Evolutionary conservation across 2,329 filamentous ascomycete genomes (phyloP).

Genomic region (Ophiostoma angusticollis): DNA sequence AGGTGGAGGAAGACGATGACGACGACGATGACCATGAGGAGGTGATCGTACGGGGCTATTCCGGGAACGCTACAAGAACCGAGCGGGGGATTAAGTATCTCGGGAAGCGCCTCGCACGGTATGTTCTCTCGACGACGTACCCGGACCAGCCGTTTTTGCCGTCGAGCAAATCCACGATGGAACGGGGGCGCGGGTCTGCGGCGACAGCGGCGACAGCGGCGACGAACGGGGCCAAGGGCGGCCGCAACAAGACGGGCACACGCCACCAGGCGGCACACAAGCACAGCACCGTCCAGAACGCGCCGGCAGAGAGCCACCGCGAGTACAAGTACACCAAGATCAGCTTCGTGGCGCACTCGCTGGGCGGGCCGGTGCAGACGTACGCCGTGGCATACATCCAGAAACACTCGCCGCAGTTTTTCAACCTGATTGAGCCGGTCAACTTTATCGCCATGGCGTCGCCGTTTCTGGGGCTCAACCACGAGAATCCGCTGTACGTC

Average conservation of each 20-base stretch:
- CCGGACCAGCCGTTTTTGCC: constrained; percentile 86
- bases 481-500: constrained; percentile 95
- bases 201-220: not conserved
- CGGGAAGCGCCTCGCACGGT: constrained; percentile 85
- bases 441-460: constrained; percentile 86
- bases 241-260: too few species aligned
- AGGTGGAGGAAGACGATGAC: constrained; percentile 16
- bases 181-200: constrained; percentile 22
- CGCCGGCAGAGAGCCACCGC: constrained; percentile 24
- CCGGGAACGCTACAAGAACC: constrained; percentile 79
- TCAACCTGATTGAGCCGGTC: constrained; percentile 69
- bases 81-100: constrained; percentile 95
- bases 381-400: constrained; percentile 95
- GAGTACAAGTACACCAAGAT: constrained; percentile 85
- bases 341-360: constrained; percentile 84
- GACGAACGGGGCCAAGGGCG: not conserved
- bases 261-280: constrained; percentile 24
- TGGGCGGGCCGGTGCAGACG: constrained; percentile 80
- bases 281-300: constrained; percentile 38
- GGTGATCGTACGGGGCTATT: constrained; percentile 79
- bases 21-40: constrained; percentile 60
- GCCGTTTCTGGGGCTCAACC: constrained; percentile 81
- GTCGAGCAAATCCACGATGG: constrained; percentile 35
- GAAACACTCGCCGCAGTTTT: constrained; percentile 87
- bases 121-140: constrained; percentile 79